Conservation (phyloP, 345 rosid genomes). For the Passiflora organensis region DNA sequence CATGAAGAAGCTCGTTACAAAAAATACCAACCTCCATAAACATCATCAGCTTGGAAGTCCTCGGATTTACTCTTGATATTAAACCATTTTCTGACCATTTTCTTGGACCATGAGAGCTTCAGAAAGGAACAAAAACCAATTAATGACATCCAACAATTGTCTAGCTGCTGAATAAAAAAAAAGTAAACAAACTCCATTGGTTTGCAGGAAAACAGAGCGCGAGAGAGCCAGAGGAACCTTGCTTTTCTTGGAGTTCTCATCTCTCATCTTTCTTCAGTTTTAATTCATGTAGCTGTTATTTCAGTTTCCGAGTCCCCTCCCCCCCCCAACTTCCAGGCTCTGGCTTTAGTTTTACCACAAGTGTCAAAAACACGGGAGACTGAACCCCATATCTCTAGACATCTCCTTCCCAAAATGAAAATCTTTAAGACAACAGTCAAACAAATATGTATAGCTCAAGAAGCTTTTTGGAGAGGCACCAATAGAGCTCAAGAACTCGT, state of each 20-base stretch:
- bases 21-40: constrained; percentile 48
- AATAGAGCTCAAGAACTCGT: neutral
- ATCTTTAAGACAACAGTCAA: neutral
- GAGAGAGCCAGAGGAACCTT: constrained; percentile 48
- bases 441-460: neutral
- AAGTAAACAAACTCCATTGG: no score
- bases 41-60: constrained; percentile 81
- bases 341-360: constrained; percentile 19
- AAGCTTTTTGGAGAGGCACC: constrained; percentile 1
- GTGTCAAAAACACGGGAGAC: constrained; percentile 10
- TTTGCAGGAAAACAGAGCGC: constrained; percentile 12
- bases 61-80: constrained; percentile 87
- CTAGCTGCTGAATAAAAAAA: constrained; percentile 1
- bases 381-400: no score
- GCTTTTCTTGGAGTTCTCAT: constrained; percentile 79
- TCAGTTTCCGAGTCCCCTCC: constrained; percentile 9
- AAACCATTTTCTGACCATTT: constrained; percentile 85
- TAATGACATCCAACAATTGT: no score
- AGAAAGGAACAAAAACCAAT: constrained; percentile 17
- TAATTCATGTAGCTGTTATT: constrained; percentile 33
- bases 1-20: constrained; percentile 11
- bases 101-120: constrained; percentile 96
- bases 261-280: constrained; percentile 70
- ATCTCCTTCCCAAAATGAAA: constrained; percentile 13
- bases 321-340: constrained; percentile 5